These are phyloP conservation scores for Hygrocybe punicea DNA, from an alignment of 768 basidiomycete genomes.

Conservation along the genomic window DNA sequence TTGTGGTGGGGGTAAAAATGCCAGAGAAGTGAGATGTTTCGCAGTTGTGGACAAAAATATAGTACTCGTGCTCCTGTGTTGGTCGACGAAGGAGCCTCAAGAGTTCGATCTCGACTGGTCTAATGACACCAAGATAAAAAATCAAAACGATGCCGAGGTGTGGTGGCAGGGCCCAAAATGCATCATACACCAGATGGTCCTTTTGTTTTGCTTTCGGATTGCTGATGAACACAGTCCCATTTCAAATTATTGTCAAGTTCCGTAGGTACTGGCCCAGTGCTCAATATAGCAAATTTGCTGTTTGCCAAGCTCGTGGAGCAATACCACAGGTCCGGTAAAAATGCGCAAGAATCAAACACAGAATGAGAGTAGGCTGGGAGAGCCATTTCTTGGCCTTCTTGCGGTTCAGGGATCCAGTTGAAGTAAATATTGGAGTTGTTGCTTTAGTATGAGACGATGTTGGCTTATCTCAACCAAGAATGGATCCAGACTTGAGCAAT, in stretches of 20 bases:
- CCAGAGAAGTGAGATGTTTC: background rate
- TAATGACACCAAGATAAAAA: conserved; percentile 3
- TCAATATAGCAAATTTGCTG: background rate
- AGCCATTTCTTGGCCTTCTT: background rate
- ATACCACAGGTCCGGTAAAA: background rate
- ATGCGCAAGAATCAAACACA: background rate
- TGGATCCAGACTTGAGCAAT: background rate
- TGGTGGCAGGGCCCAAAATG: conserved; percentile 1
- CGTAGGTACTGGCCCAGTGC: background rate
- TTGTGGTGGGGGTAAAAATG: background rate
- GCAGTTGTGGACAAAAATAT: background rate
- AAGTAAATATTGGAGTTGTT: background rate
- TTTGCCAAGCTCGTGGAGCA: conserved; percentile 1
- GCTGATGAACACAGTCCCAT: background rate
- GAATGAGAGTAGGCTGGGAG: background rate
- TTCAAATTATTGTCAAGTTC: background rate
- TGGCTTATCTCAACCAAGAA: background rate
- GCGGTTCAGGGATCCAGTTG: background rate
- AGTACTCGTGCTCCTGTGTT: background rate
- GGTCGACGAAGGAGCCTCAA: background rate
- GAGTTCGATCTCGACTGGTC: background rate
- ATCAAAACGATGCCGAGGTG: background rate
- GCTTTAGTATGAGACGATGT: background rate
- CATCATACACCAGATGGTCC: background rate
- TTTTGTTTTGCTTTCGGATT: conserved; percentile 3